phyloP scores from a whole-genome alignment of 2,329 filamentous ascomycete genomes.

The Epichloe sibirici region DNA sequence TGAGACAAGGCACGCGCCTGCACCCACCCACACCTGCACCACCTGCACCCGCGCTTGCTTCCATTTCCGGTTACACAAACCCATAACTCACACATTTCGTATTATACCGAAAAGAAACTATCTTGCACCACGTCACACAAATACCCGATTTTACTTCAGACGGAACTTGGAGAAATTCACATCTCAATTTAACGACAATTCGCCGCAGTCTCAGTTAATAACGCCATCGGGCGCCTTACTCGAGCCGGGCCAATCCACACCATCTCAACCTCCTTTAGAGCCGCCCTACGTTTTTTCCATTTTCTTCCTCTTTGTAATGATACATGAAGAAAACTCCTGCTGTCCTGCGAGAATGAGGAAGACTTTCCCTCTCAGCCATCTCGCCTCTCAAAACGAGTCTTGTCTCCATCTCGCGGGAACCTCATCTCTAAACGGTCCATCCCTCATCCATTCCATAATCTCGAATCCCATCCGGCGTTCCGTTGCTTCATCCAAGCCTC shows the following conservation, averaged over 20 bases:
- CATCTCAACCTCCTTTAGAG: too few relatives aligned
- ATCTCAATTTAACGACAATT: background rate
- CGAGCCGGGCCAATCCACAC: too few relatives aligned
- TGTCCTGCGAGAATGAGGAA: too few relatives aligned
- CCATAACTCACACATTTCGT: background rate
- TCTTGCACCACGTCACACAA: too few relatives aligned
- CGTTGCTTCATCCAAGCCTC: conserved; percentile 52
- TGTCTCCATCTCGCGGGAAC: conserved; percentile 11
- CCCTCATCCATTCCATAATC: conserved; percentile 66
- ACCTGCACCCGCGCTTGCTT: background rate
- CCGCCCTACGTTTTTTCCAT: too few relatives aligned
- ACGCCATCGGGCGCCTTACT: too few relatives aligned
- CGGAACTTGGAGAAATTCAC: background rate
- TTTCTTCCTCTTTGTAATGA: too few relatives aligned
- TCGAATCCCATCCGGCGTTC: conserved; percentile 74
- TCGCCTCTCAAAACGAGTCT: conserved; percentile 2
- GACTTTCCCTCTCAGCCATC: background rate
- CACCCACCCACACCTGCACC: background rate
- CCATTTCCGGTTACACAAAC: background rate
- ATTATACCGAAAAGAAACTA: background rate
- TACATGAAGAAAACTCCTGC: too few relatives aligned
- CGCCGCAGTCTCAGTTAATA: too few relatives aligned
- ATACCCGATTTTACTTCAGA: too few relatives aligned
- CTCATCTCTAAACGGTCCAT: conserved; percentile 28
- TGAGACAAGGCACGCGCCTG: background rate